A percentile compares a stretch with the other conserved stretches of the same genome.
These are phyloP conservation scores for Globisporangium parvum DNA, from an alignment of 352 stramenopile species.

Conservation along the genomic window DNA sequence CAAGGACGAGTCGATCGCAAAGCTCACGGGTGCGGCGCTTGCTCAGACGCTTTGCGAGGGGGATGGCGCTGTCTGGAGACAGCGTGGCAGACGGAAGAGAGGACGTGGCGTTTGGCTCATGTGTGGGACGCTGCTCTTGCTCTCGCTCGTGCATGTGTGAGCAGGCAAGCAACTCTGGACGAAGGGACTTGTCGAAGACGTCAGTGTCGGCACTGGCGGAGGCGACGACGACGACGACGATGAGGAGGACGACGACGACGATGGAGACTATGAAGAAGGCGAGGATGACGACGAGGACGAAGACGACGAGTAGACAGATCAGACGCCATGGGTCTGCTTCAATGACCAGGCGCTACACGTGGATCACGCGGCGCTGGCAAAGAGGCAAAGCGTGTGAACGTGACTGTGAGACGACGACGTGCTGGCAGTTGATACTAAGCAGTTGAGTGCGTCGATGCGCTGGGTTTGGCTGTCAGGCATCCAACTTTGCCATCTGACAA, in stretches of 20 bases:
- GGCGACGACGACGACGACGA: slow-evolving; percentile 39
- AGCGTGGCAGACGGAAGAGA: no score
- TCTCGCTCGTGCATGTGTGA: not conserved
- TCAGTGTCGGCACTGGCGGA: slow-evolving; percentile 30
- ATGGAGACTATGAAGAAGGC: slow-evolving; percentile 26
- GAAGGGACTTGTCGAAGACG: slow-evolving; percentile 68
- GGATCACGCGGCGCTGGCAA: no score
- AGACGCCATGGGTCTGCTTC: not conserved
- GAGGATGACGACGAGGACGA: slow-evolving; percentile 24
- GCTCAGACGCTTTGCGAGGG: not conserved
- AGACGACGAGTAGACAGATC: slow-evolving; percentile 18
- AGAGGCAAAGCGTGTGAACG: no score
- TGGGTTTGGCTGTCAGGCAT: no score
- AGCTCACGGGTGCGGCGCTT: slow-evolving; percentile 53
- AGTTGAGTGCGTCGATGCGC: no score
- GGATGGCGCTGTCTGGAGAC: not conserved
- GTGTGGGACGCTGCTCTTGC: not conserved
- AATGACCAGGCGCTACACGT: no score
- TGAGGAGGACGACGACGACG: slow-evolving; percentile 31
- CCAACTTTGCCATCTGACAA: no score
- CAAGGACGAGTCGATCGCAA: slow-evolving; percentile 66
- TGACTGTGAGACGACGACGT: no score
- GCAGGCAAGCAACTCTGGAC: slow-evolving; percentile 62
- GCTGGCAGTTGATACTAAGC: no score
- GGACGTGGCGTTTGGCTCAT: no score